Percentiles rank a stretch among this genome's conserved stretches.
Evolutionary conservation across 495 filamentous ascomycete species (phyloP).

Genomic region (Penicillium lividum): DNA sequence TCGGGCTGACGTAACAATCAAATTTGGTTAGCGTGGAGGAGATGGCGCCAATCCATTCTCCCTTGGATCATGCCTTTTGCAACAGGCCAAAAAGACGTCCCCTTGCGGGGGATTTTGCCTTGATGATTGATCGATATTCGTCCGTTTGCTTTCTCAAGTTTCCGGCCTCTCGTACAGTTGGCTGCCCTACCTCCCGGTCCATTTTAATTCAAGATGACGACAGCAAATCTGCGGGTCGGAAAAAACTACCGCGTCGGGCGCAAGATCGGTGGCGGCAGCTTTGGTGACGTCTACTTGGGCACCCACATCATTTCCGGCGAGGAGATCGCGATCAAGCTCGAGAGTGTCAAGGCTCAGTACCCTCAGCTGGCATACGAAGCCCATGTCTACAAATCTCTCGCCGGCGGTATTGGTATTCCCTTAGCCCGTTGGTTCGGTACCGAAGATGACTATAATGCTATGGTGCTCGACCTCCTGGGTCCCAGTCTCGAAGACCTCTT

Average conservation of each 20-base stretch:
- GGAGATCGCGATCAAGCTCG: constrained; percentile 99
- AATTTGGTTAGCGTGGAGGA: no score
- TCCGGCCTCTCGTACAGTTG: no score
- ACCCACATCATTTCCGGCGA: constrained; percentile 99
- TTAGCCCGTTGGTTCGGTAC: constrained; percentile 99
- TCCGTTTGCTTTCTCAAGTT: no score
- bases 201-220: no score
- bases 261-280: constrained; percentile 98
- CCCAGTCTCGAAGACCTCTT: constrained; percentile 99
- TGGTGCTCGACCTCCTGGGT: constrained; percentile 99
- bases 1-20: no score
- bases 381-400: constrained; percentile 98
- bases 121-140: no score
- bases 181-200: no score
- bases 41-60: no score
- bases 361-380: constrained; percentile 99
- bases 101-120: no score
- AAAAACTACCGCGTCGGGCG: constrained; percentile 99
- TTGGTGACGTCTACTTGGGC: constrained; percentile 98
- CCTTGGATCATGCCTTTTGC: no score
- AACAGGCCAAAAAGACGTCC: no score
- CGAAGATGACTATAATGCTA: constrained; percentile 99
- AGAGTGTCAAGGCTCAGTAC: constrained; percentile 99
- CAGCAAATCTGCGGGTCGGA: constrained; percentile 97
- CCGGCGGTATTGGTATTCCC: constrained; percentile 96